Conservation (phyloP, 768 basidiomycete genomes). For the Termitomyces sp. region DNA sequence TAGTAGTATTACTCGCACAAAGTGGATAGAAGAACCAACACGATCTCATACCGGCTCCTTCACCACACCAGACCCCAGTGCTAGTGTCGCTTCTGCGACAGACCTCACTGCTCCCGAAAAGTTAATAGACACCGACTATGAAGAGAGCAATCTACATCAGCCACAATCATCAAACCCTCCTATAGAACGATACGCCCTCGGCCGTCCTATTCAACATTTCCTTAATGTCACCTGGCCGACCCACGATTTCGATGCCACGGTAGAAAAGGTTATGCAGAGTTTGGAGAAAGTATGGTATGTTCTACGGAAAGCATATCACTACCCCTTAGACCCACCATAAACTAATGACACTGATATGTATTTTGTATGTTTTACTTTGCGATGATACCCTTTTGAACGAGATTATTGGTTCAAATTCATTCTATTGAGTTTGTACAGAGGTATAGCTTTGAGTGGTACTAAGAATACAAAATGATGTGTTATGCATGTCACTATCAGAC, state of each 20-base stretch:
- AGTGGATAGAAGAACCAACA: slow-evolving; percentile 21
- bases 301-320: slow-evolving; percentile 50
- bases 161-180: slow-evolving; percentile 5
- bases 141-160: neutral
- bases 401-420: neutral
- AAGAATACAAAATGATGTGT: slow-evolving; percentile 12
- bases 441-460: slow-evolving; percentile 1
- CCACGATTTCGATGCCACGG: slow-evolving; percentile 22
- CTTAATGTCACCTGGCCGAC: slow-evolving; percentile 32
- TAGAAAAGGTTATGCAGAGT: slow-evolving; percentile 35
- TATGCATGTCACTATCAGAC: neutral
- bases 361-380: neutral
- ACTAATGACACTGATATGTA: neutral
- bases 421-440: slow-evolving; percentile 8
- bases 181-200: slow-evolving; percentile 23
- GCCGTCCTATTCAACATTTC: slow-evolving; percentile 23
- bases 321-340: slow-evolving; percentile 49
- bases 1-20: slow-evolving; percentile 16
- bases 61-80: neutral
- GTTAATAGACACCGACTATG: neutral
- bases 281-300: slow-evolving; percentile 44
- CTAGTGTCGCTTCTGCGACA: slow-evolving; percentile 7
- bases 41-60: slow-evolving; percentile 4
- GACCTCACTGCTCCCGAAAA: slow-evolving; percentile 1
- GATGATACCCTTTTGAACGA: neutral